Evolutionary conservation across 169 alveolate genomes (phyloP).

Genomic region (Cardiosporidium cionae): DNA sequence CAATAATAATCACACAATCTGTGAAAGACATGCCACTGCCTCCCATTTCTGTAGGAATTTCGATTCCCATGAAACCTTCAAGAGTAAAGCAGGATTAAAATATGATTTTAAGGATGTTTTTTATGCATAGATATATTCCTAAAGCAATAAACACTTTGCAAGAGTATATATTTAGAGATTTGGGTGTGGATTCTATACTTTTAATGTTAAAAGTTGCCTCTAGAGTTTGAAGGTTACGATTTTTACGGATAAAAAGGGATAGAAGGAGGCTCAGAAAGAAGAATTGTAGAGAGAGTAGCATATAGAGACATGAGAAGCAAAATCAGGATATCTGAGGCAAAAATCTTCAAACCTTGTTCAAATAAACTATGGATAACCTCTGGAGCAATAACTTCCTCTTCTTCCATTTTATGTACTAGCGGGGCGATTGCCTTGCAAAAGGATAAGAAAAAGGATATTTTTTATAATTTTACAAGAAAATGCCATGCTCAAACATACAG

Average conservation of each 20-base stretch:
- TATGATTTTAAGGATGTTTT: background rate
- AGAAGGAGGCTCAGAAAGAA: too few species aligned
- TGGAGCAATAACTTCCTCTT: background rate
- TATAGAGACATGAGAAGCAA: background rate
- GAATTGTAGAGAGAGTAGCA: too few species aligned
- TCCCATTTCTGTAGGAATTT: constrained; percentile 3
- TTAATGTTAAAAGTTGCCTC: background rate
- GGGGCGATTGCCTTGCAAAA: constrained; percentile 19
- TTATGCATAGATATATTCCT: background rate
- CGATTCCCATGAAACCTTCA: constrained; percentile 23
- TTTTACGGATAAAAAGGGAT: too few species aligned
- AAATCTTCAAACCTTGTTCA: constrained; percentile 4
- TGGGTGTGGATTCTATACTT: background rate
- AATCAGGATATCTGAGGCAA: background rate
- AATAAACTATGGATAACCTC: constrained; percentile 10
- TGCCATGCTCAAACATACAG: too few species aligned
- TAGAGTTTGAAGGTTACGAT: too few species aligned
- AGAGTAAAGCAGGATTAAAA: background rate
- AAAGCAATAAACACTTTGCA: background rate
- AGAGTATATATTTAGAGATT: background rate
- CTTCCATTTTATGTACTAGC: constrained; percentile 19
- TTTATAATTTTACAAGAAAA: too few species aligned
- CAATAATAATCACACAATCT: constrained; percentile 11
- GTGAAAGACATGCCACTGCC: constrained; percentile 18
- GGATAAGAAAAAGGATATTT: background rate